Evolutionary conservation across 805 yeast species (phyloP).

Genomic region (Kuraishia piskuri): DNA sequence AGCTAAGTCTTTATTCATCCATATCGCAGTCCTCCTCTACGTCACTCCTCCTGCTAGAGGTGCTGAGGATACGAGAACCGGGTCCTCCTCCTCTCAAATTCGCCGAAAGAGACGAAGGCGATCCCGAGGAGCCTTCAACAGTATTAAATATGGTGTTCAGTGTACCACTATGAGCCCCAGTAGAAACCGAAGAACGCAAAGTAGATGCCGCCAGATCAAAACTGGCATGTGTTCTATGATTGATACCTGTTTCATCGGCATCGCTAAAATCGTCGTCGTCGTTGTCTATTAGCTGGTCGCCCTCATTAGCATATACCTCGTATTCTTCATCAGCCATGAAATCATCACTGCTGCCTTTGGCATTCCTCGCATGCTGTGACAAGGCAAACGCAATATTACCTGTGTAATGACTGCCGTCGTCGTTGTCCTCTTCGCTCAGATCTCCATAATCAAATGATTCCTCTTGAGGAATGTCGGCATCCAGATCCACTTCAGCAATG

Average conservation of each 20-base stretch:
- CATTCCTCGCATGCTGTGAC: conserved; percentile 14
- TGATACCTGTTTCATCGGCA: conserved; percentile 4
- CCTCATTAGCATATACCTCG: conserved; percentile 29
- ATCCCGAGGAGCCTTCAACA: neutral
- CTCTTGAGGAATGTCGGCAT: conserved; percentile 31
- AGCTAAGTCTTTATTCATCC: conserved; percentile 17
- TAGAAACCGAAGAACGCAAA: neutral
- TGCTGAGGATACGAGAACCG: neutral
- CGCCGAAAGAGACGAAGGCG: neutral
- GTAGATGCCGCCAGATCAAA: neutral
- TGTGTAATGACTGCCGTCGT: conserved; percentile 1
- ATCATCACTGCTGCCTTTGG: conserved; percentile 19
- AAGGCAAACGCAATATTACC: conserved; percentile 3
- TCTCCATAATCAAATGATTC: conserved; percentile 3
- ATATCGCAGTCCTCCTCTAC: conserved; percentile 4
- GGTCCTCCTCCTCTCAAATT: neutral
- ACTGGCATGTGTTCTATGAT: neutral
- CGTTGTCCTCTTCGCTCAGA: conserved; percentile 7
- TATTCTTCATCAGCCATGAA: conserved; percentile 41
- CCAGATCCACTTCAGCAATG: conserved; percentile 27
- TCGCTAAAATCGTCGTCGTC: neutral
- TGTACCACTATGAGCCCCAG: neutral
- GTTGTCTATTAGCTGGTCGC: neutral
- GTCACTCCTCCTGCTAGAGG: neutral
- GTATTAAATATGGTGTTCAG: neutral